Percentiles rank a stretch among this genome's conserved stretches.
phyloP scores from a whole-genome alignment of 495 filamentous ascomycete genomes.

The Clavariopsis aquatica region DNA sequence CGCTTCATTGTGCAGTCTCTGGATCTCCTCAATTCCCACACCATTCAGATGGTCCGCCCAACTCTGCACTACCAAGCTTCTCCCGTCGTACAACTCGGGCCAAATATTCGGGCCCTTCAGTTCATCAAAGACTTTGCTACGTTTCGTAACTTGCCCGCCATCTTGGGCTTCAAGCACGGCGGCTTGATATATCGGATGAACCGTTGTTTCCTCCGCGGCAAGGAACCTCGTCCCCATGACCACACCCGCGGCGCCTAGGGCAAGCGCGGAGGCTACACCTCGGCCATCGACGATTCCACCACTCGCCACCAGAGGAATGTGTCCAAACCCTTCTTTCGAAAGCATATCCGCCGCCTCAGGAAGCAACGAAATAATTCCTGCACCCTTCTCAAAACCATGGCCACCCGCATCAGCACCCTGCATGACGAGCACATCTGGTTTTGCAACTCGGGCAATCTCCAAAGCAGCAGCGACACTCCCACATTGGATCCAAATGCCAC shows the following conservation, averaged over 20 bases:
- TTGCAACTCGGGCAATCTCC: conserved; percentile 42
- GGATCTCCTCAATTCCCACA: conserved; percentile 57
- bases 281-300: conserved; percentile 72
- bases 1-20: conserved; percentile 57
- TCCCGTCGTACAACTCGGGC: conserved; percentile 64
- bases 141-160: conserved; percentile 62
- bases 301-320: conserved; percentile 58
- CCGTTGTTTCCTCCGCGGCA: conserved; percentile 61
- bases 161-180: conserved; percentile 62
- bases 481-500: conserved; percentile 68
- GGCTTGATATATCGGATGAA: conserved; percentile 59
- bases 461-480: conserved; percentile 60
- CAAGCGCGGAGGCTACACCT: conserved; percentile 63
- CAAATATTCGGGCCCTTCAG: conserved; percentile 67
- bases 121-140: conserved; percentile 71
- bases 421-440: conserved; percentile 67
- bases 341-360: conserved; percentile 61
- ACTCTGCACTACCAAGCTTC: conserved; percentile 62
- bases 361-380: conserved; percentile 60
- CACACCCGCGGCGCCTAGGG: conserved; percentile 65
- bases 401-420: conserved; percentile 77
- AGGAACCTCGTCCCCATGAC: conserved; percentile 75
- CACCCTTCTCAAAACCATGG: conserved; percentile 63
- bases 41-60: conserved; percentile 60
- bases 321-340: conserved; percentile 24